Conservation (phyloP, 805 yeast genomes). For the Ogataea pilisensis region DNA sequence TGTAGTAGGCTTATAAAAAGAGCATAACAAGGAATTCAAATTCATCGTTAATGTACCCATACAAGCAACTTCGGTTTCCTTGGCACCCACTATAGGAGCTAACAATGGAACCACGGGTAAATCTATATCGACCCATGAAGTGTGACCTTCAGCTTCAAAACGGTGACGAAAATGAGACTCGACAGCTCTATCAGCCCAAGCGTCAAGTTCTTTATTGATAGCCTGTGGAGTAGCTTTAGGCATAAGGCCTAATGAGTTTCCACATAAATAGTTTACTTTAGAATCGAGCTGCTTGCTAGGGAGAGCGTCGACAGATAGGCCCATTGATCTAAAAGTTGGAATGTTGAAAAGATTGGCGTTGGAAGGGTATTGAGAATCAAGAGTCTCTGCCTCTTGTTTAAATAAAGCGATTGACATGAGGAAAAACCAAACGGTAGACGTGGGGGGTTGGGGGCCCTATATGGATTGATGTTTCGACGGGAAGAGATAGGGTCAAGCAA, state of each 20-base stretch:
- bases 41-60: conserved; percentile 86
- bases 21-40: conserved; percentile 65
- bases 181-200: conserved; percentile 81
- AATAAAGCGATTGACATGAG: background rate
- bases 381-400: conserved; percentile 20
- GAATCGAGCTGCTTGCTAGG: conserved; percentile 6
- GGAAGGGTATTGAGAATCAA: conserved; percentile 40
- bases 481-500: no score
- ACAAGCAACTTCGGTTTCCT: conserved; percentile 71
- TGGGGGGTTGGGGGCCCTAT: no score
- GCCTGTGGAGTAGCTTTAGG: conserved; percentile 60
- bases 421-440: background rate
- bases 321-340: conserved; percentile 66
- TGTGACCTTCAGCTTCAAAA: conserved; percentile 37
- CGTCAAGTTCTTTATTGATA: conserved; percentile 63
- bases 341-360: conserved; percentile 48
- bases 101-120: conserved; percentile 65
- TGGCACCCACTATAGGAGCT: conserved; percentile 75
- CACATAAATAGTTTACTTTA: conserved; percentile 66
- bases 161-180: conserved; percentile 81
- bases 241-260: conserved; percentile 92
- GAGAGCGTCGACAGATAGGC: conserved; percentile 30
- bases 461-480: no score
- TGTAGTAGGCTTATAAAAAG: conserved; percentile 69
- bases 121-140: conserved; percentile 84